Base-by-base conservation (phyloP, 768 basidiomycete species). In the Kwoniella botswanensis region DNA sequence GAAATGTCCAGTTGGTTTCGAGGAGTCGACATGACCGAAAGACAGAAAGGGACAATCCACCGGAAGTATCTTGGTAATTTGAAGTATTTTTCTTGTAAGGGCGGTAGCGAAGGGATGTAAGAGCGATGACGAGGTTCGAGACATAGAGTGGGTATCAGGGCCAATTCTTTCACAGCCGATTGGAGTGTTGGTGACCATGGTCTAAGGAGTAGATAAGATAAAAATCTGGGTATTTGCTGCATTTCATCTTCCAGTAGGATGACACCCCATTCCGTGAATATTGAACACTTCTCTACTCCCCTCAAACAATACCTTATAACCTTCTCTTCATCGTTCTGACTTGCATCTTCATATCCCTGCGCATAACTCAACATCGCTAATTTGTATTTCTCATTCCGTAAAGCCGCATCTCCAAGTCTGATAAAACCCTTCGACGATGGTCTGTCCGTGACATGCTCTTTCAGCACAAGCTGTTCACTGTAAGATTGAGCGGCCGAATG, bases 361-460 rank as follows among this genome's bases (percentile, higher is more conserved):
- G 57, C 57, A n/a, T 29, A 35, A 42, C 24, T 24, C 13, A 58
- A 18, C 57, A 58, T 58, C 24, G 57, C 57, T 10, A 58, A 58
- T 58, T 58, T 58, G 35, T 15, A 58, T 35, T 41, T 17, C 12
- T 35, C 26, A 12, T 13, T 29, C 4, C 26, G 57, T 12, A 24
- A 58, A 29, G 57, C 57, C 17, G 57, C 7, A 58, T 58, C 57
- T 7, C 57, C 57, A 6, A 58, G 26, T 24, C 57, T 21, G 26
- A 58, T 26, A 1, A 4, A 58, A 4, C 57, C 57, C 18, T 35
- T 58, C 4, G 26, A 58, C 1, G 26, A 13, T 24, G 26, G 26
- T 29, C 3, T 26, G 18, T 56, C 54, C 24, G 15, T 1, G 0
- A 0, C 50, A 52, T 21, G 15, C n/a, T 24, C 24, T 1, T 1